phyloP scores from a whole-genome alignment of 1,139 yeast species.

The Meyerozyma carpophila region DNA sequence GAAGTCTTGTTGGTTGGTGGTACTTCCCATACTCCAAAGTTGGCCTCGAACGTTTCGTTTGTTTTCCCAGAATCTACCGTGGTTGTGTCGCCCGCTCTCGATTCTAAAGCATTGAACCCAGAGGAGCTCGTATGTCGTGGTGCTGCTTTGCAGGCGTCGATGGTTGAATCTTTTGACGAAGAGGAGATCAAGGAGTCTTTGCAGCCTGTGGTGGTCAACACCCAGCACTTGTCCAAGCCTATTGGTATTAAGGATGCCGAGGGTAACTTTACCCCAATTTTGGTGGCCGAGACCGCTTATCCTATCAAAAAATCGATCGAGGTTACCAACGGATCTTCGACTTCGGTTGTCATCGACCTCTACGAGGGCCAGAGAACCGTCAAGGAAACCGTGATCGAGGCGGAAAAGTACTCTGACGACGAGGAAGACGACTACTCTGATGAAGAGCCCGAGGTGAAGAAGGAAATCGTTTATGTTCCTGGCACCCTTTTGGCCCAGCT shows the following conservation, averaged over 20 bases:
- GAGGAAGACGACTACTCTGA: constrained; percentile 31
- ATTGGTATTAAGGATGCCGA: constrained; percentile 78
- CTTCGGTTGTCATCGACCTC: constrained; percentile 64
- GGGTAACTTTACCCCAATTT: constrained; percentile 67
- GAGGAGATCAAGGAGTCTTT: constrained; percentile 83
- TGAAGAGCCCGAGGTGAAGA: constrained; percentile 67
- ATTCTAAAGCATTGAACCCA: constrained; percentile 78
- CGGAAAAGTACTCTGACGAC: constrained; percentile 43
- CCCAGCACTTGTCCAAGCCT: constrained; percentile 80
- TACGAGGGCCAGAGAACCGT: constrained; percentile 82
- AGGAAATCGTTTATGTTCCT: constrained; percentile 69
- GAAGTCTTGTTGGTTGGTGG: constrained; percentile 95
- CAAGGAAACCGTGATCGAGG: constrained; percentile 72
- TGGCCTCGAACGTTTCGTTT: constrained; percentile 66
- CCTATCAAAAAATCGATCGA: constrained; percentile 80
- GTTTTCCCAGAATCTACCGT: constrained; percentile 79
- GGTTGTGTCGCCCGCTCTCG: constrained; percentile 72
- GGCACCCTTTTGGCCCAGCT: constrained; percentile 76
- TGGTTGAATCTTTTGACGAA: constrained; percentile 77
- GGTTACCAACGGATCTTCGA: constrained; percentile 55
- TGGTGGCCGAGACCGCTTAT: constrained; percentile 82
- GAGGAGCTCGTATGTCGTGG: constrained; percentile 90
- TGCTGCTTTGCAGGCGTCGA: constrained; percentile 94
- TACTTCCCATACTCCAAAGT: constrained; percentile 85
- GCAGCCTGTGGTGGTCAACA: constrained; percentile 81